Evolutionary conservation across 257 asterid species (phyloP).

Genomic region (Nicotiana sylvestris): DNA sequence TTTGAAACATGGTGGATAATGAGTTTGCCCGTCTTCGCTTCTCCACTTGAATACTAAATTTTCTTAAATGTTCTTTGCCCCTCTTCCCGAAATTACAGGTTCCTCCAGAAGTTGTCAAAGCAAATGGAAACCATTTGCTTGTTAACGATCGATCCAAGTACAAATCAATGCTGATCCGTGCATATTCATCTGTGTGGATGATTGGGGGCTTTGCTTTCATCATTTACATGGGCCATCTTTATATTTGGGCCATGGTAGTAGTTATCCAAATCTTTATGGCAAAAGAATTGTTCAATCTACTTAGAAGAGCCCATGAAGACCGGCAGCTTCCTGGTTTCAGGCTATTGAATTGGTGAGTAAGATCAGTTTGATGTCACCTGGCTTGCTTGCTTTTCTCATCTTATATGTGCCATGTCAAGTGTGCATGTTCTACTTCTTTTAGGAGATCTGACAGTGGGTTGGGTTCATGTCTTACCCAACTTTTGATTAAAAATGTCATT

Average conservation of each 20-base stretch:
- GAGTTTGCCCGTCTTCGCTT: neutral
- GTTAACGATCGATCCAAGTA: constrained; percentile 78
- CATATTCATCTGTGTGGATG: constrained; percentile 92
- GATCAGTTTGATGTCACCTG: neutral
- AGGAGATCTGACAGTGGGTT: neutral
- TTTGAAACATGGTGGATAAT: neutral
- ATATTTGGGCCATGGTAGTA: constrained; percentile 90
- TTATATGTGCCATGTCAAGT: neutral
- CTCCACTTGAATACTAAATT: neutral
- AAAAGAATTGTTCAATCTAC: constrained; percentile 81
- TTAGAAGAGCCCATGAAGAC: constrained; percentile 81
- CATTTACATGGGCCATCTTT: constrained; percentile 96
- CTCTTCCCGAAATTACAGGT: constrained; percentile 40
- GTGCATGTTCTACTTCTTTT: neutral
- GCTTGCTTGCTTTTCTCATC: neutral
- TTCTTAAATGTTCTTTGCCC: constrained; percentile 9
- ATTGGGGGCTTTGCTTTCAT: constrained; percentile 77
- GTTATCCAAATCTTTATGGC: constrained; percentile 96
- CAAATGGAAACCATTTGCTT: constrained; percentile 58
- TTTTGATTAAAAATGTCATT: neutral
- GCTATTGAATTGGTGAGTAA: constrained; percentile 80
- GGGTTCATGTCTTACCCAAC: neutral
- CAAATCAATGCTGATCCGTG: constrained; percentile 88
- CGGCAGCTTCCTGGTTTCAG: constrained; percentile 95
- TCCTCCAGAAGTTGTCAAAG: constrained; percentile 55